Evolutionary conservation across 2,329 filamentous ascomycete species (phyloP), one percentile per base, ranked within the genome.

Genomic region (Cercospora sp.): DNA sequence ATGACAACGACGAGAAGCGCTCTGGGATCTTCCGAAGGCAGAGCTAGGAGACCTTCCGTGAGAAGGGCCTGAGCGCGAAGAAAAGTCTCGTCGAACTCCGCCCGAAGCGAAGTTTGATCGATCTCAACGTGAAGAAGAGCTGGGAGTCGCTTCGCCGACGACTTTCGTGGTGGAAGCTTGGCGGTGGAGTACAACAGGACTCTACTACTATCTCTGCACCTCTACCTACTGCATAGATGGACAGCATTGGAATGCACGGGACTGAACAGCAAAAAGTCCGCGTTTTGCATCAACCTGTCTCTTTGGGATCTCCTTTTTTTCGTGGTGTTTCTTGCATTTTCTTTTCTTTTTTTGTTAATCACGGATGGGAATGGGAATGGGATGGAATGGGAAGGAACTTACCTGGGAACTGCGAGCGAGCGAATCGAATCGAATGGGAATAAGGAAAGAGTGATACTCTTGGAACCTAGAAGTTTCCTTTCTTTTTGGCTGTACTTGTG

Each of bases 41-140:
- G 61, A 64, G 51, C 30, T 64, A 64, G 61, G 60, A 51, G 42
- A 23, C 6, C 16, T 48, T 45, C 18, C 9, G 39, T 5, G 39
- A 18, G 60, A 31, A 23, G 9, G 28, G 39, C 20, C n/a, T 62
- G 36, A 51, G 60, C 23, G 26, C 31, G 23, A 33, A 33, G 48
- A 33, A 18, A 26, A 33, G 26, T 20, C 5, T 53, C 20, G 48
- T 53, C 12, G 20, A 16, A 16, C 20, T 53, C 12, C 48, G 20
- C 2, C 4, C 20, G 23, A 53, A 53, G 20, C 10, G 48, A 23
- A 53, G 48, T 16, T 28, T 23, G 48, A 3, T 7, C 16, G 48
- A 53, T 20, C 26, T 64, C 48, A 30, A 36, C n/a, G 48, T 42
- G 60, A 69, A 51, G 42, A 53, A 18, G 58, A 67, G 63, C 63